Percentiles rank a stretch among this genome's conserved stretches.
Evolutionary conservation across 2,329 filamentous ascomycete species (phyloP).

Genomic region (Paracorniculantispora psalliotae): DNA sequence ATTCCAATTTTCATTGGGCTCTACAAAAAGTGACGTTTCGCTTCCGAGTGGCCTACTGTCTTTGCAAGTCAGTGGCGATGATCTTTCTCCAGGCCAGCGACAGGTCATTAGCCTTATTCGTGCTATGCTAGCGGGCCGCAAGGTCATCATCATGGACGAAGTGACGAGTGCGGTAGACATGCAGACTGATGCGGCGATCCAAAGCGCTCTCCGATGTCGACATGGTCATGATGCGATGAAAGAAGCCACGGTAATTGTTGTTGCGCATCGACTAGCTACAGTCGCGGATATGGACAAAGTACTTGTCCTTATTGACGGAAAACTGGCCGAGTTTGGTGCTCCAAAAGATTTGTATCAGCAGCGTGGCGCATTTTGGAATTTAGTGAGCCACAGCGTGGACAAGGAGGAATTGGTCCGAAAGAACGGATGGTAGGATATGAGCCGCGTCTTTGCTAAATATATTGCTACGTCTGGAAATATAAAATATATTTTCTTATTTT

Average conservation of each 20-base stretch:
- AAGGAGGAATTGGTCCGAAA: neutral
- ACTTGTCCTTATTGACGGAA: slow-evolving; percentile 57
- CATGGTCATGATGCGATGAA: slow-evolving; percentile 60
- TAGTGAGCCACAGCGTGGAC: neutral
- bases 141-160: slow-evolving; percentile 68
- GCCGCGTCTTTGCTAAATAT: neutral
- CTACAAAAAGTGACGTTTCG: neutral
- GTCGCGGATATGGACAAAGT: slow-evolving; percentile 66
- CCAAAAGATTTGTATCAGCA: slow-evolving; percentile 50
- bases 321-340: slow-evolving; percentile 55
- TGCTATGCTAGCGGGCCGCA: slow-evolving; percentile 53
- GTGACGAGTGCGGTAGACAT: slow-evolving; percentile 67
- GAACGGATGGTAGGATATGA: neutral
- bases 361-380: slow-evolving; percentile 20
- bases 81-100: slow-evolving; percentile 62
- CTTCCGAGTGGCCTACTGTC: neutral
- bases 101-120: slow-evolving; percentile 63
- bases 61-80: slow-evolving; percentile 12
- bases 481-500: neutral
- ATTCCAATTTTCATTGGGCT: neutral
- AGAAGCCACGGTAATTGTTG: slow-evolving; percentile 58
- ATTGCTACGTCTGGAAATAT: neutral
- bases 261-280: slow-evolving; percentile 63
- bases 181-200: slow-evolving; percentile 62
- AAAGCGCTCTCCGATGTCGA: slow-evolving; percentile 31